Evolutionary conservation across 768 basidiomycete species (phyloP).

Genomic region (Collybia mongolica): DNA sequence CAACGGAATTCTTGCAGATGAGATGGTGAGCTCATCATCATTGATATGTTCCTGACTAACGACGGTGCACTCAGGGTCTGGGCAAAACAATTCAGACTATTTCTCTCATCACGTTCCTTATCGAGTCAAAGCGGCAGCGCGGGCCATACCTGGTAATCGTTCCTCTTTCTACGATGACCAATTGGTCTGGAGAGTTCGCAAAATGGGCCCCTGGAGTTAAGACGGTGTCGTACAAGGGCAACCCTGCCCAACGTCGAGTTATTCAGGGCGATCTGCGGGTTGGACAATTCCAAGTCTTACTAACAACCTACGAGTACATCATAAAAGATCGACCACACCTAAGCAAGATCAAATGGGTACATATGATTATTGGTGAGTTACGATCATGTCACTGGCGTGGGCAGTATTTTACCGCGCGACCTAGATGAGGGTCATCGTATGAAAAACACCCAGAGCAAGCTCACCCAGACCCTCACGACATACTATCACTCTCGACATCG

Average conservation of each 20-base stretch:
- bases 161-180: slow-evolving; percentile 94
- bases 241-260: slow-evolving; percentile 77
- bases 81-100: slow-evolving; percentile 96
- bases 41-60: slow-evolving; percentile 8
- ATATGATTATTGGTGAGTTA: slow-evolving; percentile 89
- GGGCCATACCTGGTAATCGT: slow-evolving; percentile 96
- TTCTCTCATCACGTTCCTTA: slow-evolving; percentile 91
- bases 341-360: slow-evolving; percentile 91
- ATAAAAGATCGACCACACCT: slow-evolving; percentile 94
- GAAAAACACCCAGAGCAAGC: slow-evolving; percentile 93
- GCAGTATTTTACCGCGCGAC: background rate
- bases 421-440: slow-evolving; percentile 95
- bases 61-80: slow-evolving; percentile 61
- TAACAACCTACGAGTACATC: slow-evolving; percentile 97
- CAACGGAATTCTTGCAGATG: slow-evolving; percentile 93
- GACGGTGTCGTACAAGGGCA: slow-evolving; percentile 87
- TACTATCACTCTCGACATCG: slow-evolving; percentile 93
- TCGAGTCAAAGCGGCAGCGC: slow-evolving; percentile 86
- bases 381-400: background rate
- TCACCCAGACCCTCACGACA: slow-evolving; percentile 85
- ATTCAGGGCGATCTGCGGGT: slow-evolving; percentile 76
- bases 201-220: slow-evolving; percentile 91
- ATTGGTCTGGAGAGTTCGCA: slow-evolving; percentile 96
- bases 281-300: slow-evolving; percentile 85
- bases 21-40: slow-evolving; percentile 61